These are phyloP conservation scores for Coemansia sp. DNA, from an alignment of 192 early-diverging fungal species.

Conservation along the genomic window DNA sequence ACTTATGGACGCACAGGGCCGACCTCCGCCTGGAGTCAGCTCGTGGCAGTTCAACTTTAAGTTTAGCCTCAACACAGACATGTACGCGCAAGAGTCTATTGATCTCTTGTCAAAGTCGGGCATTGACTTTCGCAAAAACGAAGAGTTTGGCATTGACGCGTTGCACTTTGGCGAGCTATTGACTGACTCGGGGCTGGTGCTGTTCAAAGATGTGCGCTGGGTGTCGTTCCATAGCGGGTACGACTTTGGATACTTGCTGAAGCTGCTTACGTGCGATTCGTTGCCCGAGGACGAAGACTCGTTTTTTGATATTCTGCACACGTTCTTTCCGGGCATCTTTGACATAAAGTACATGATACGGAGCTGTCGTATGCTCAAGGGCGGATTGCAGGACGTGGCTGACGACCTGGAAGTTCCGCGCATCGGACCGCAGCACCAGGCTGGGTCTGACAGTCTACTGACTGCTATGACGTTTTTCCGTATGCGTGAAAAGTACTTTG, in stretches of 20 bases:
- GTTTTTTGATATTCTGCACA: constrained; percentile 88
- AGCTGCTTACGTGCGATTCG: constrained; percentile 85
- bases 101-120: constrained; percentile 95
- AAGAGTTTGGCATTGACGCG: constrained; percentile 93
- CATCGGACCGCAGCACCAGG: constrained; percentile 98
- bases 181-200: constrained; percentile 94
- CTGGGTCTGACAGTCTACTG: constrained; percentile 93
- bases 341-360: constrained; percentile 99
- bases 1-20: constrained; percentile 84
- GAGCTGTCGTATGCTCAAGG: constrained; percentile 92
- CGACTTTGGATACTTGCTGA: constrained; percentile 98
- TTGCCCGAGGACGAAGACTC: constrained; percentile 91
- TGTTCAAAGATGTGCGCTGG: constrained; percentile 95
- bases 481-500: constrained; percentile 95
- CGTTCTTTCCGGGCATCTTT: constrained; percentile 98
- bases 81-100: constrained; percentile 99
- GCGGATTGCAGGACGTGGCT: constrained; percentile 96
- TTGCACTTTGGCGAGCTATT: constrained; percentile 95
- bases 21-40: constrained; percentile 75
- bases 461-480: constrained; percentile 99
- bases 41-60: constrained; percentile 99
- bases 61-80: constrained; percentile 91
- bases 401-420: constrained; percentile 90
- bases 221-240: constrained; percentile 98
- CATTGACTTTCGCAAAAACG: constrained; percentile 96